Percentiles rank a stretch among this genome's conserved stretches.
phyloP scores from a whole-genome alignment of 306 rosid species.

The Acacia acuminata region DNA sequence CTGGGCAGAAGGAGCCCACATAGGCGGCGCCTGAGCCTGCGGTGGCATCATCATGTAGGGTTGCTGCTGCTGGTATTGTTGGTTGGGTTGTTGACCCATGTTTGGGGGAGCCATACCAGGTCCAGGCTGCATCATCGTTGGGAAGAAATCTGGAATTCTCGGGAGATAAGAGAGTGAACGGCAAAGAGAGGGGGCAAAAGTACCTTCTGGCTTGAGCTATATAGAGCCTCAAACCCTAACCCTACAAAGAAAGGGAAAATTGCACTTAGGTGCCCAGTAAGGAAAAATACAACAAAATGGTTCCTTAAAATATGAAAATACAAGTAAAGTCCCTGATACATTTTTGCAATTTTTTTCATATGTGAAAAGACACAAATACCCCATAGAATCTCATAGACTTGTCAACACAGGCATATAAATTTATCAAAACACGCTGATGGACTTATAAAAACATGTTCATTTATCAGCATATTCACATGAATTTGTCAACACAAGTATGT shows the following conservation, averaged over 20 bases:
- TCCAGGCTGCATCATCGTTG: conserved; percentile 85
- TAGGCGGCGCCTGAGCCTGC: conserved; percentile 51
- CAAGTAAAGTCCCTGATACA: too few species aligned
- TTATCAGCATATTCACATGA: too few species aligned
- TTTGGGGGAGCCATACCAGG: conserved; percentile 61
- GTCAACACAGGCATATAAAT: too few species aligned
- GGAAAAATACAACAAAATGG: too few species aligned
- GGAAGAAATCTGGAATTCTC: conserved; percentile 16
- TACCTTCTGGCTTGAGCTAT: background rate
- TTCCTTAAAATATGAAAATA: too few species aligned
- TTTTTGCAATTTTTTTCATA: too few species aligned
- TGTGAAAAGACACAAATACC: too few species aligned
- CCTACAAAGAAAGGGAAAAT: background rate
- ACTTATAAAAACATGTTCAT: too few species aligned
- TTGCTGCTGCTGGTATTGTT: conserved; percentile 57
- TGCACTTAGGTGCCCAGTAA: too few species aligned
- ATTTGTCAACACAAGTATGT: too few species aligned
- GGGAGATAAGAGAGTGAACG: conserved; percentile 18
- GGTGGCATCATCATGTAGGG: conserved; percentile 95
- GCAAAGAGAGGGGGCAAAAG: conserved; percentile 15
- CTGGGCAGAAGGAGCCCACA: conserved; percentile 67
- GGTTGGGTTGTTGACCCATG: conserved; percentile 61
- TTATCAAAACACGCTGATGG: too few species aligned
- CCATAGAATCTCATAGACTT: too few species aligned
- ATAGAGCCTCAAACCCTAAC: conserved; percentile 1